Percentiles rank a stretch among this genome's conserved stretches.
phyloP scores from a whole-genome alignment of 768 basidiomycete genomes.

The Cyathus striatus region DNA sequence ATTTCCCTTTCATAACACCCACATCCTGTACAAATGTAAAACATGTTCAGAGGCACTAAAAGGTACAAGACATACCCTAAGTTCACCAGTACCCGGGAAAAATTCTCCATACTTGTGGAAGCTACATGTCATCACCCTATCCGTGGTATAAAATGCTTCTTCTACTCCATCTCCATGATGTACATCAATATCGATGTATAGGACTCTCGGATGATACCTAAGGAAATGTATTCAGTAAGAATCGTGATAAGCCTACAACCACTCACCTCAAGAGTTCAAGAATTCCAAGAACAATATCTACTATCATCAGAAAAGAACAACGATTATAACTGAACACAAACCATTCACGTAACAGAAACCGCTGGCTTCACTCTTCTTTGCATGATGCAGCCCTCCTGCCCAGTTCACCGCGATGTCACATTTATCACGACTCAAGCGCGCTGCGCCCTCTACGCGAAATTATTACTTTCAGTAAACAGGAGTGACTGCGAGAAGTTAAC shows the following conservation, averaged over 20 bases:
- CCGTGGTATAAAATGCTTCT: constrained; percentile 98
- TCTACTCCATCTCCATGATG: constrained; percentile 99
- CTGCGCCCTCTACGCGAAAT: constrained; percentile 82
- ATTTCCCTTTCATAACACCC: constrained; percentile 90
- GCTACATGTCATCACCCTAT: constrained; percentile 96
- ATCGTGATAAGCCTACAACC: constrained; percentile 1
- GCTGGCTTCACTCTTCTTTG: constrained; percentile 98
- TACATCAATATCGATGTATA: constrained; percentile 98
- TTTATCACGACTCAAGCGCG: constrained; percentile 90
- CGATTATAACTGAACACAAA: constrained; percentile 16
- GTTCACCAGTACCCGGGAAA: constrained; percentile 98
- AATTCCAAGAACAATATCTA: constrained; percentile 96
- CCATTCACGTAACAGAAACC: constrained; percentile 99
- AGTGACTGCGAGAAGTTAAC: constrained; percentile 17
- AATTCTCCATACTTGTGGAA: constrained; percentile 99
- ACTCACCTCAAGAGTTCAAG: constrained; percentile 82
- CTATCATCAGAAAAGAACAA: neutral
- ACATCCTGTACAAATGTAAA: constrained; percentile 56
- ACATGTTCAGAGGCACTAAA: constrained; percentile 1
- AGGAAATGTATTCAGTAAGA: neutral
- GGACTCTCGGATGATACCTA: constrained; percentile 89
- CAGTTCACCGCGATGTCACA: constrained; percentile 99
- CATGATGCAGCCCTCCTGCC: constrained; percentile 98
- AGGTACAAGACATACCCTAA: constrained; percentile 52
- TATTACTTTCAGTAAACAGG: constrained; percentile 3